These are phyloP conservation scores for Nannizzia gypsea DNA, from an alignment of 2,329 filamentous ascomycete species.

Conservation along the genomic window DNA sequence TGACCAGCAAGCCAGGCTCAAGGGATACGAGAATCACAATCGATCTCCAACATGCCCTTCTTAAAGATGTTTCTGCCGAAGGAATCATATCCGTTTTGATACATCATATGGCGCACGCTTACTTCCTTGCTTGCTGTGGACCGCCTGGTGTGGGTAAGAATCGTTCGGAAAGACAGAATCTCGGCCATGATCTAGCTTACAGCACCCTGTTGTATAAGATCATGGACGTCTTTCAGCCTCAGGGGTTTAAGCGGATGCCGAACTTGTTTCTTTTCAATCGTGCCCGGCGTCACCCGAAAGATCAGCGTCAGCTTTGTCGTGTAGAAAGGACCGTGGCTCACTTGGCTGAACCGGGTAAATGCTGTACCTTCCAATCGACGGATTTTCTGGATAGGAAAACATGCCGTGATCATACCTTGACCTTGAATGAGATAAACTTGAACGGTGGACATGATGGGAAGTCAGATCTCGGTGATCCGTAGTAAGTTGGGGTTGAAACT, in stretches of 20 bases:
- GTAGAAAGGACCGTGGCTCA: neutral
- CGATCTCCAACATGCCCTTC: neutral
- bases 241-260: neutral
- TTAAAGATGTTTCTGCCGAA: neutral
- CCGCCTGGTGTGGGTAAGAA: neutral
- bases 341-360: neutral
- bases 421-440: constrained; percentile 9
- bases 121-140: constrained; percentile 16
- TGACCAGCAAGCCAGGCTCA: constrained; percentile 7
- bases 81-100: constrained; percentile 9
- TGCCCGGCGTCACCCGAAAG: neutral
- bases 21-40: constrained; percentile 11
- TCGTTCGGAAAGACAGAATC: constrained; percentile 4
- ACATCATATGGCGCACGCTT: constrained; percentile 17
- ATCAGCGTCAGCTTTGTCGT: neutral
- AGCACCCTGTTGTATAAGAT: constrained; percentile 11
- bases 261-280: constrained; percentile 5
- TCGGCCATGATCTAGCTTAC: constrained; percentile 14
- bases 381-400: neutral
- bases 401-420: constrained; percentile 10
- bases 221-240: constrained; percentile 6
- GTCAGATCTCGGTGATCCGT: constrained; percentile 1
- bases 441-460: neutral
- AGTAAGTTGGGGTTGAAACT: constrained; percentile 7
- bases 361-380: neutral